Evolutionary conservation across 805 yeast species (phyloP).

Genomic region (Kluyveromyces wickerhamii): DNA sequence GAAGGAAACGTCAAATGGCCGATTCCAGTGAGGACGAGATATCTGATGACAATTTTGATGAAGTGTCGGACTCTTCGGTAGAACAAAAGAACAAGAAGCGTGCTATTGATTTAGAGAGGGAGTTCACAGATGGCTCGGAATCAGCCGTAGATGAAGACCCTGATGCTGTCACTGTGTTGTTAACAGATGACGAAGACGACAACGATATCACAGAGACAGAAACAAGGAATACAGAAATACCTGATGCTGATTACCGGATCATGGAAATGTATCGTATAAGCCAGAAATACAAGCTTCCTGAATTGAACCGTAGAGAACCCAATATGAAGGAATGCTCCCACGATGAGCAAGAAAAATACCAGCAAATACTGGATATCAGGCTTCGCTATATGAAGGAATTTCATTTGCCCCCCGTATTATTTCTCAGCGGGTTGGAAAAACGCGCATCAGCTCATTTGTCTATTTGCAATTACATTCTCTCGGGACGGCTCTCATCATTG

Average conservation of each 20-base stretch:
- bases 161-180: too few relatives aligned
- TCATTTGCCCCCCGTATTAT: slow-evolving; percentile 21
- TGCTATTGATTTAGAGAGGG: too few relatives aligned
- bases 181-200: slow-evolving; percentile 1
- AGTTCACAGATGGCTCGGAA: too few relatives aligned
- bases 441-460: slow-evolving; percentile 27
- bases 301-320: not conserved
- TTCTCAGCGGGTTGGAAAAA: slow-evolving; percentile 26
- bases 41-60: too few relatives aligned
- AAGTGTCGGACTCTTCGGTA: too few relatives aligned
- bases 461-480: slow-evolving; percentile 34
- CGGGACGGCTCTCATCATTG: slow-evolving; percentile 38
- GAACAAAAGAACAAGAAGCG: too few relatives aligned
- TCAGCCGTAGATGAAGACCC: too few relatives aligned
- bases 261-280: not conserved
- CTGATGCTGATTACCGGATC: not conserved
- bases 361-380: too few relatives aligned
- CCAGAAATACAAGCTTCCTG: not conserved
- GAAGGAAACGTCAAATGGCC: too few relatives aligned
- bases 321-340: too few relatives aligned
- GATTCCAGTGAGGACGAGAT: too few relatives aligned
- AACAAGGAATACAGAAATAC: not conserved
- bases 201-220: not conserved
- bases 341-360: too few relatives aligned
- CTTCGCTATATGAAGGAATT: slow-evolving; percentile 12